Evolutionary conservation across 192 early-diverging fungal species (phyloP).

Genomic region (Chytriomyces sp.): DNA sequence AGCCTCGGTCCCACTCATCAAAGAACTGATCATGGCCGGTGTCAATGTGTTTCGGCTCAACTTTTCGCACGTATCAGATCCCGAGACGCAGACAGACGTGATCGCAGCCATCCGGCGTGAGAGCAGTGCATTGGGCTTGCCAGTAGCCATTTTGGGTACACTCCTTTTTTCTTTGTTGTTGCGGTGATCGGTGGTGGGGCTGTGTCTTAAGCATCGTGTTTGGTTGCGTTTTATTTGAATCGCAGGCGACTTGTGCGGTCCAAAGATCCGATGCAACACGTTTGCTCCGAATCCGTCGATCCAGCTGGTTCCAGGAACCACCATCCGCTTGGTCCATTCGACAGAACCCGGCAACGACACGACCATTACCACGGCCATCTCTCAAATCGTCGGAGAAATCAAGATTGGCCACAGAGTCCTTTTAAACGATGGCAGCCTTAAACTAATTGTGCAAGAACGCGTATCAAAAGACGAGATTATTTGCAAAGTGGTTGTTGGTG

Average conservation of each 20-base stretch:
- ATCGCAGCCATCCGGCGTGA: constrained; percentile 53
- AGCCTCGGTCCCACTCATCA: constrained; percentile 55
- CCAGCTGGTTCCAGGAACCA: constrained; percentile 25
- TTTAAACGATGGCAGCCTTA: constrained; percentile 59
- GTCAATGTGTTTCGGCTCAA: constrained; percentile 62
- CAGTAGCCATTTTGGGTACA: constrained; percentile 58
- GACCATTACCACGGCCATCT: constrained; percentile 53
- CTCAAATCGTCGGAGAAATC: constrained; percentile 49
- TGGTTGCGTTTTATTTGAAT: constrained; percentile 9
- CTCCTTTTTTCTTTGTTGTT: background rate
- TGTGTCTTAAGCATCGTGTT: too few species aligned
- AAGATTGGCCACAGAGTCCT: constrained; percentile 55
- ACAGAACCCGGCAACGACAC: constrained; percentile 42
- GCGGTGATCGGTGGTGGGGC: background rate
- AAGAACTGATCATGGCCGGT: constrained; percentile 54
- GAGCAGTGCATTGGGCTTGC: constrained; percentile 44
- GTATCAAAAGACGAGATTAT: constrained; percentile 49
- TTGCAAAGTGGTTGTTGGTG: constrained; percentile 55
- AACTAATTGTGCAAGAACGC: constrained; percentile 45
- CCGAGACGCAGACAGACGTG: constrained; percentile 50
- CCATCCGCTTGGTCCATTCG: constrained; percentile 44
- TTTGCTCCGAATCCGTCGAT: constrained; percentile 54
- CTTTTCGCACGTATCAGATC: constrained; percentile 58
- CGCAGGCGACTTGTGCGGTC: constrained; percentile 57
- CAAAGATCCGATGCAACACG: constrained; percentile 62